Evolutionary conservation across 2,329 filamentous ascomycete genomes (phyloP).

Genomic region (Sclerotinia minor): DNA sequence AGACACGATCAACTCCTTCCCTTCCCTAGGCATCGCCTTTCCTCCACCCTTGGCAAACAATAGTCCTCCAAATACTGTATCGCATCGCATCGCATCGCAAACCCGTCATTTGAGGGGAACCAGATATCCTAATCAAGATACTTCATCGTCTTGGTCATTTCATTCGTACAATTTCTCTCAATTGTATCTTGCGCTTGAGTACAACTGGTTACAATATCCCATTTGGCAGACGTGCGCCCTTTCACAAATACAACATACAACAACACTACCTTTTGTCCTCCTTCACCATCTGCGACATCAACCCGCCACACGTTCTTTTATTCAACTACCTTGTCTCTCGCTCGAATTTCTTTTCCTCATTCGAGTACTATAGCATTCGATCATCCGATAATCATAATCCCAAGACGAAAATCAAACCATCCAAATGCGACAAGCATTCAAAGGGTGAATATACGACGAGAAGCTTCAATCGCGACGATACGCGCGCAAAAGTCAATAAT

Average conservation of each 20-base stretch:
- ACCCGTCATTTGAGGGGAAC: neutral
- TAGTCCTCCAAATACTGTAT: conserved; percentile 5
- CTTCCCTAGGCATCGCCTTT: neutral
- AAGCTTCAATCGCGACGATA: conserved; percentile 15
- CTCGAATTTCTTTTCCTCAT: neutral
- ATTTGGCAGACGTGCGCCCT: conserved; percentile 15
- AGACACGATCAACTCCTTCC: neutral
- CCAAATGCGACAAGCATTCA: neutral
- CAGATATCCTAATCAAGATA: neutral
- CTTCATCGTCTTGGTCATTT: neutral
- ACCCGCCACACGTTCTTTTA: conserved; percentile 19
- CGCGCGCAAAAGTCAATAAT: conserved; percentile 16
- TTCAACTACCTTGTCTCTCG: neutral
- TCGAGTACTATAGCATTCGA: conserved; percentile 3
- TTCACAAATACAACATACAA: conserved; percentile 12
- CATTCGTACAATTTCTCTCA: neutral
- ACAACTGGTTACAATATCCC: conserved; percentile 9
- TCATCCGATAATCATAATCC: neutral
- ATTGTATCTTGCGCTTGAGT: conserved; percentile 11
- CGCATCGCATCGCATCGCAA: conserved; percentile 1
- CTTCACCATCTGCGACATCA: neutral
- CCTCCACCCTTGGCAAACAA: neutral
- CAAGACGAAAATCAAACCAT: neutral
- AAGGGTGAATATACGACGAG: conserved; percentile 7
- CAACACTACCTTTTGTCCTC: conserved; percentile 5